Evolutionary conservation across 495 filamentous ascomycete genomes (phyloP).

Genomic region (Clavariopsis aquatica): DNA sequence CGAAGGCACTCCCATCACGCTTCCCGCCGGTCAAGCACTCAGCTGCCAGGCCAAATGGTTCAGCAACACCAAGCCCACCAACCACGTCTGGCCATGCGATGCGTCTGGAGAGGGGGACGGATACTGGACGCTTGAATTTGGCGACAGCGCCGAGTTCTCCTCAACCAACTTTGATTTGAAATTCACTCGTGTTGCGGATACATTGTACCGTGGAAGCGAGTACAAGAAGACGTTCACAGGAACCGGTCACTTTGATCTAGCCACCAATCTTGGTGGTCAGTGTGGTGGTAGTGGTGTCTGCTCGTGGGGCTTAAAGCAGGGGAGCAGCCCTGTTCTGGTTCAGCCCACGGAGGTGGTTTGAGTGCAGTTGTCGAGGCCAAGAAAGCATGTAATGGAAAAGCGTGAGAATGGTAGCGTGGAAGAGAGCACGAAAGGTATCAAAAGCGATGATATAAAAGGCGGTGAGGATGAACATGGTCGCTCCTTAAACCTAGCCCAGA

Average conservation of each 20-base stretch:
- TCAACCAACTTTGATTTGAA: slow-evolving; percentile 16
- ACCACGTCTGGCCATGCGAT: slow-evolving; percentile 26
- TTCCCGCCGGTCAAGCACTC: slow-evolving; percentile 5
- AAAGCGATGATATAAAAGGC: too few species aligned
- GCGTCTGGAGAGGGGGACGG: slow-evolving; percentile 8
- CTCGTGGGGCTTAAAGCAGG: slow-evolving; percentile 5
- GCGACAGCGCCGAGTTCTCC: not conserved
- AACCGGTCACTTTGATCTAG: slow-evolving; percentile 2
- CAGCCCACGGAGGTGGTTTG: not conserved
- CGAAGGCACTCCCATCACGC: not conserved
- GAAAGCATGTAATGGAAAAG: too few species aligned
- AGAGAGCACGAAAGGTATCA: too few species aligned
- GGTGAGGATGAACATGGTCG: too few species aligned
- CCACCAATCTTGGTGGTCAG: slow-evolving; percentile 3
- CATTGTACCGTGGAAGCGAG: not conserved
- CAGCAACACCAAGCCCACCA: not conserved
- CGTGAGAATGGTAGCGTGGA: not conserved
- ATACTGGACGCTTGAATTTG: slow-evolving; percentile 23
- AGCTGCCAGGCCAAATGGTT: slow-evolving; percentile 31
- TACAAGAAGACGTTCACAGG: slow-evolving; percentile 18
- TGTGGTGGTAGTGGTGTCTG: slow-evolving; percentile 33
- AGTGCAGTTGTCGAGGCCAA: too few species aligned
- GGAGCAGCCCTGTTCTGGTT: not conserved
- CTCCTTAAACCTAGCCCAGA: too few species aligned
- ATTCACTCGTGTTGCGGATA: slow-evolving; percentile 17